A percentile compares a stretch with the other conserved stretches of the same genome.
Evolutionary conservation across 305 asterid species (phyloP).

Genomic region (Fraxinus paxiana): DNA sequence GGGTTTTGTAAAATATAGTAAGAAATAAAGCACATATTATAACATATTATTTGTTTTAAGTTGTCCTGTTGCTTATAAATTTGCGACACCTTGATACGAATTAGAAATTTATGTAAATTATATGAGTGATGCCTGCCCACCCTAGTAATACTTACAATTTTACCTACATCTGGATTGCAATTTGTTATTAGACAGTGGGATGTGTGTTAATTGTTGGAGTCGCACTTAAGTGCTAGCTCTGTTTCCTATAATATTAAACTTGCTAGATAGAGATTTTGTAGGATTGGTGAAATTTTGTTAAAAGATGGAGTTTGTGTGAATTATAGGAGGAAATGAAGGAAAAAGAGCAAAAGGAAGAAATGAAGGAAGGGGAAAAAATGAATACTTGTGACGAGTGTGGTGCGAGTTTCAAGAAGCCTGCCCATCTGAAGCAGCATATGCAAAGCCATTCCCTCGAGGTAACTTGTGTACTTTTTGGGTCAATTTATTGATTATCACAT

Average conservation of each 20-base stretch:
- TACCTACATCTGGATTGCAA: background rate
- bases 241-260: background rate
- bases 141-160: background rate
- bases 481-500: background rate
- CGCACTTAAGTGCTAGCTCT: background rate
- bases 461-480: background rate
- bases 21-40: background rate
- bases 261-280: background rate
- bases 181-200: background rate
- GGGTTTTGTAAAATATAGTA: background rate
- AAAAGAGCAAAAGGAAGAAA: constrained; percentile 35
- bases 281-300: background rate
- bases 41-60: no score
- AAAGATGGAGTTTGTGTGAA: background rate
- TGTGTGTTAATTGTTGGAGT: background rate
- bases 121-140: background rate
- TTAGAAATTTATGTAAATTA: no score
- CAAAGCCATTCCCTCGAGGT: constrained; percentile 85
- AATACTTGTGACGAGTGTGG: constrained; percentile 71
- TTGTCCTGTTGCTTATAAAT: background rate
- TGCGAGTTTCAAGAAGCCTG: constrained; percentile 62
- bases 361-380: constrained; percentile 22
- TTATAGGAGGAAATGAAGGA: constrained; percentile 46
- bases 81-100: no score
- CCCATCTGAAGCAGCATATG: constrained; percentile 89